These are phyloP conservation scores for Cardiosporidium cionae DNA, from an alignment of 169 alveolate genomes.

Conservation along the genomic window DNA sequence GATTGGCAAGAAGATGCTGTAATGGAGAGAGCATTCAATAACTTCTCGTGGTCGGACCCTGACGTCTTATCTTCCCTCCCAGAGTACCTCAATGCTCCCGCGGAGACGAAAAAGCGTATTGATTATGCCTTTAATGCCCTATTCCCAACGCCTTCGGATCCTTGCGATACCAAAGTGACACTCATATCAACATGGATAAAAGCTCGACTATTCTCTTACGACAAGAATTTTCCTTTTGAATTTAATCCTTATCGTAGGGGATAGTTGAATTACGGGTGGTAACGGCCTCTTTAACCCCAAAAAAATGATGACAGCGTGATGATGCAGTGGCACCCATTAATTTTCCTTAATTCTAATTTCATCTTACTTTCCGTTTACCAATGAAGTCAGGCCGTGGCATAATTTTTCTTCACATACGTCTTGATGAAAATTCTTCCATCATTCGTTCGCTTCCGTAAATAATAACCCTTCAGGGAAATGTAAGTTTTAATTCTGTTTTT, in stretches of 20 bases:
- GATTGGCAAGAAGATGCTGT: slow-evolving; percentile 47
- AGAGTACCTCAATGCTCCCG: slow-evolving; percentile 35
- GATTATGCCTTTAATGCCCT: slow-evolving; percentile 47
- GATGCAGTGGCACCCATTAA: too few species aligned
- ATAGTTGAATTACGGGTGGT: too few species aligned
- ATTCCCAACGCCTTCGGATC: slow-evolving; percentile 42
- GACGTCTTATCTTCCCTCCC: slow-evolving; percentile 36
- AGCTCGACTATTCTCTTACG: slow-evolving; percentile 39
- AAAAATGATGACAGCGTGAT: too few species aligned
- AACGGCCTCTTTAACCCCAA: too few species aligned
- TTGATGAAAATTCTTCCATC: too few species aligned
- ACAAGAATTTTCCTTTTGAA: slow-evolving; percentile 6
- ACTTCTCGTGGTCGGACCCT: slow-evolving; percentile 45
- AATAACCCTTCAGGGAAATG: too few species aligned
- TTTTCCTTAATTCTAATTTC: too few species aligned
- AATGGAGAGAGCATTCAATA: slow-evolving; percentile 43
- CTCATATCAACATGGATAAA: slow-evolving; percentile 50
- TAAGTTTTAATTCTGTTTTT: too few species aligned
- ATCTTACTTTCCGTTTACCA: too few species aligned
- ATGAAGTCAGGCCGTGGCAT: too few species aligned
- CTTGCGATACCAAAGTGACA: slow-evolving; percentile 38
- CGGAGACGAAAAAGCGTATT: slow-evolving; percentile 38
- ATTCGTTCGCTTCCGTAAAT: too few species aligned
- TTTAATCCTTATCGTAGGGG: slow-evolving; percentile 3
- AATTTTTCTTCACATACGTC: too few species aligned